phyloP scores from a whole-genome alignment of 2,329 filamentous ascomycete species.

The Harringtonia aguacate region DNA sequence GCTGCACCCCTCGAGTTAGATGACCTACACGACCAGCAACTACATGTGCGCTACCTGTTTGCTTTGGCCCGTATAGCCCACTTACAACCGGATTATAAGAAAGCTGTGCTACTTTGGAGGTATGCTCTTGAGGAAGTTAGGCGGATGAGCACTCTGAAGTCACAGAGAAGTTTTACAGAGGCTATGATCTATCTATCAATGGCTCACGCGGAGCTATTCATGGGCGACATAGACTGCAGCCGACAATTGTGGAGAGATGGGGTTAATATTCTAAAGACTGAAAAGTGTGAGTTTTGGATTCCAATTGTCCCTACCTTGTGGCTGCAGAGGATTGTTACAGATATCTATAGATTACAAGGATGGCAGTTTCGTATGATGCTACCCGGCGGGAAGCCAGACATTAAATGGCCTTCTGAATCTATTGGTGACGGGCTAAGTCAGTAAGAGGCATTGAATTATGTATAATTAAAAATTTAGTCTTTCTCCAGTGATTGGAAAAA shows the following conservation, averaged over 20 bases:
- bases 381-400: not conserved
- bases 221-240: not conserved
- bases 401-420: not conserved
- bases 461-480: no score
- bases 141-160: constrained; percentile 1
- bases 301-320: not conserved
- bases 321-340: not conserved
- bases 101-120: not conserved
- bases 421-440: no score
- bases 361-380: constrained; percentile 4
- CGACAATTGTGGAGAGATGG: not conserved
- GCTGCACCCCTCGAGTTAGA: not conserved
- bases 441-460: no score
- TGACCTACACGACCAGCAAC: constrained; percentile 3
- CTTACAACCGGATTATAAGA: not conserved
- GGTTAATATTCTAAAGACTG: not conserved
- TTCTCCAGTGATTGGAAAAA: no score
- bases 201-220: not conserved
- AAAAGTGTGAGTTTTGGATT: constrained; percentile 5
- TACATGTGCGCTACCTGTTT: constrained; percentile 1
- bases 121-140: not conserved
- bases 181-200: constrained; percentile 1
- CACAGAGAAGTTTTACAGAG: not conserved
- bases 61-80: constrained; percentile 1
- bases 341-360: not conserved